A percentile compares a stretch with the other conserved stretches of the same genome.
These are phyloP conservation scores for Eutrema japonicum DNA, from an alignment of 345 rosid species.

Conservation along the genomic window DNA sequence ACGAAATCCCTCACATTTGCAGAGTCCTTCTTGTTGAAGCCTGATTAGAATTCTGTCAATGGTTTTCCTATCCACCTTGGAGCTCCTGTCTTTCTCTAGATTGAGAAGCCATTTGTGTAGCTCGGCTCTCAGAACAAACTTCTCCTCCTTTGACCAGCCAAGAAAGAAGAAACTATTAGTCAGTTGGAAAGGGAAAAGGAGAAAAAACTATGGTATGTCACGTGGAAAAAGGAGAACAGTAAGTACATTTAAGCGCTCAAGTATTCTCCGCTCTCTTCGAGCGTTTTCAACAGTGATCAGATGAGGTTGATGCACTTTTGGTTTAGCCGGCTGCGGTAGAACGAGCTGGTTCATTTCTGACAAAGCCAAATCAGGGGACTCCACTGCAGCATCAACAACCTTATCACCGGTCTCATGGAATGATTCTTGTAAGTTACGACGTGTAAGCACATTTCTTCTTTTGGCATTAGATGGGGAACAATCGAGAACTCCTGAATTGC, in stretches of 20 bases:
- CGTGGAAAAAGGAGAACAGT: constrained; percentile 7
- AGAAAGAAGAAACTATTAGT: constrained; percentile 32
- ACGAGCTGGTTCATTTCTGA: constrained; percentile 45
- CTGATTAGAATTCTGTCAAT: constrained; percentile 70
- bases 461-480: constrained; percentile 44
- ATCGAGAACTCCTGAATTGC: constrained; percentile 46
- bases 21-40: constrained; percentile 82
- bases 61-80: constrained; percentile 82
- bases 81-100: constrained; percentile 77
- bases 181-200: constrained; percentile 16
- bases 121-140: constrained; percentile 76
- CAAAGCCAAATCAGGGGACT: constrained; percentile 47
- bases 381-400: constrained; percentile 46
- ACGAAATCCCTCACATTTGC: constrained; percentile 63
- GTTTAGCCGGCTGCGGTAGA: constrained; percentile 43
- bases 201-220: constrained; percentile 3
- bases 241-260: constrained; percentile 70
- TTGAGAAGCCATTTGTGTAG: constrained; percentile 79
- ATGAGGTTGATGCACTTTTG: constrained; percentile 47
- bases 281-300: constrained; percentile 66
- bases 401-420: constrained; percentile 44
- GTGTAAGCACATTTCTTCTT: constrained; percentile 39
- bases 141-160: constrained; percentile 62
- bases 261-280: constrained; percentile 83
- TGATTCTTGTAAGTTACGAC: constrained; percentile 49